phyloP scores from a whole-genome alignment of 768 basidiomycete species.

The Lactarius vividus region DNA sequence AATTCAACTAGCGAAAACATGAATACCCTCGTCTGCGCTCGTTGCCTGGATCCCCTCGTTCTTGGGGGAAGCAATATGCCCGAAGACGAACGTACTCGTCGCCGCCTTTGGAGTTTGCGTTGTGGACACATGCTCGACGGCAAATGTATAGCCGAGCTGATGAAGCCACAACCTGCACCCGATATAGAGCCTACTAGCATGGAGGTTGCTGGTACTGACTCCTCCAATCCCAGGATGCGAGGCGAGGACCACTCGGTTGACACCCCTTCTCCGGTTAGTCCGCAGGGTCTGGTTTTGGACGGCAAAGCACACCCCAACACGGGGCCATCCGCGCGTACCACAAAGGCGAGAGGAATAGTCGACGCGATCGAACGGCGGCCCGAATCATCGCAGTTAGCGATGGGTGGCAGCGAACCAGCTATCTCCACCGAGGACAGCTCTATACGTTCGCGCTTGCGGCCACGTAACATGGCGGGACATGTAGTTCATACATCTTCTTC shows the following conservation, averaged over 20 bases:
- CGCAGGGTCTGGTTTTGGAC: background rate
- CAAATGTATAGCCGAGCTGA: slow-evolving; percentile 62
- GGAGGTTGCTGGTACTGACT: background rate
- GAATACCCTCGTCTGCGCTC: slow-evolving; percentile 61
- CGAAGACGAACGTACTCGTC: slow-evolving; percentile 40
- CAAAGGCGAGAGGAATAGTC: background rate
- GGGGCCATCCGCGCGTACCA: background rate
- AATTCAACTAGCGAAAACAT: slow-evolving; percentile 35
- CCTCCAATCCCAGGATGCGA: background rate
- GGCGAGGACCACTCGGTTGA: background rate
- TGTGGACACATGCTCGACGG: slow-evolving; percentile 82
- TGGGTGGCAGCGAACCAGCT: background rate
- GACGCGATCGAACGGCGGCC: background rate
- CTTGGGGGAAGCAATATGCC: slow-evolving; percentile 46
- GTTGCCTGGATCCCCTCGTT: slow-evolving; percentile 62
- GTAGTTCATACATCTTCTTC: slow-evolving; percentile 9
- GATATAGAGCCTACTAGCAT: background rate
- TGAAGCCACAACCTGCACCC: slow-evolving; percentile 39
- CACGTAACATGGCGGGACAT: slow-evolving; percentile 22
- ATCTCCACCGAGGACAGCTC: slow-evolving; percentile 3
- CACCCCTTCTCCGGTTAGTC: background rate
- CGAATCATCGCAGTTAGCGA: slow-evolving; percentile 2
- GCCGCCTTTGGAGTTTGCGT: slow-evolving; percentile 65
- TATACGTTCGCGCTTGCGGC: slow-evolving; percentile 26
- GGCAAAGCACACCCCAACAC: background rate